These are phyloP conservation scores for Microdochium bolleyi DNA, from an alignment of 2,329 filamentous ascomycete genomes.

Conservation along the genomic window DNA sequence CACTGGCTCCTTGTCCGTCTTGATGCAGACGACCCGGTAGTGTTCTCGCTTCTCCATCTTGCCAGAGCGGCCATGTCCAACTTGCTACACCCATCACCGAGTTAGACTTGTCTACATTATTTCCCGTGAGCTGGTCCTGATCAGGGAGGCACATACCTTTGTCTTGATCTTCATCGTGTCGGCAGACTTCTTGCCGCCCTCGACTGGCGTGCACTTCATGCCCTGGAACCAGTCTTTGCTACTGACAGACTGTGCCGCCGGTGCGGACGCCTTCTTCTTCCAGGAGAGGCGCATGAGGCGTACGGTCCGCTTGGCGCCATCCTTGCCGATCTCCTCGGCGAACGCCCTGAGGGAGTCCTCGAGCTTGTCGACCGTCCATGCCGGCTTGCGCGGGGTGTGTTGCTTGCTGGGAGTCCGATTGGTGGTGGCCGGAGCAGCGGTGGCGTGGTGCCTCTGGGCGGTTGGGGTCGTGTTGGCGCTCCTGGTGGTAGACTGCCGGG, in stretches of 20 bases:
- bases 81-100: constrained; percentile 22
- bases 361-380: not conserved
- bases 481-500: not conserved
- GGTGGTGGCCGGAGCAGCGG: not conserved
- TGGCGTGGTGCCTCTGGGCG: not conserved
- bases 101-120: not conserved
- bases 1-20: constrained; percentile 41
- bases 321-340: not conserved
- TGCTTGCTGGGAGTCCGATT: not conserved
- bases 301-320: not conserved
- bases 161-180: constrained; percentile 40
- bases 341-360: not conserved
- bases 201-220: constrained; percentile 26
- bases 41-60: constrained; percentile 37
- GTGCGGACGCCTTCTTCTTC: not conserved
- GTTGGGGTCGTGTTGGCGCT: not conserved
- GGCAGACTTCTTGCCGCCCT: constrained; percentile 17
- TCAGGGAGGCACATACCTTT: constrained; percentile 29
- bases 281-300: not conserved
- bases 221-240: constrained; percentile 40
- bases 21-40: constrained; percentile 35
- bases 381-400: not conserved
- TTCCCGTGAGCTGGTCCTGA: not conserved
- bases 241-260: constrained; percentile 18
- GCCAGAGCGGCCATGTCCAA: constrained; percentile 24